Conservation (phyloP, 768 basidiomycete species). For the Podaxis sp. region DNA sequence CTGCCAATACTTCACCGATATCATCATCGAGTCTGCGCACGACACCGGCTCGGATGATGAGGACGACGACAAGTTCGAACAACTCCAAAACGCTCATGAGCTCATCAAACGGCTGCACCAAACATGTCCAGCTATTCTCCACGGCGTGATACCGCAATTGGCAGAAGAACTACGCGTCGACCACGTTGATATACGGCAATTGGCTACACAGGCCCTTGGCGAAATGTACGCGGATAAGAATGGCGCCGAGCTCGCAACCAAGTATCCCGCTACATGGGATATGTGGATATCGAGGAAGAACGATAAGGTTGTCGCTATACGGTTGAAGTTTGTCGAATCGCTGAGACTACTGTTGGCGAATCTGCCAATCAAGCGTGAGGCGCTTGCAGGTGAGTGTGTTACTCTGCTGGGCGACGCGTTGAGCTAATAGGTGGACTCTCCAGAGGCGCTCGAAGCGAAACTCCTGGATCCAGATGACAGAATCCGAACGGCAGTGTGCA, state of each 20-base stretch:
- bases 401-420: background rate
- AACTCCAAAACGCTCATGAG: constrained; percentile 76
- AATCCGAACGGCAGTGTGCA: constrained; percentile 83
- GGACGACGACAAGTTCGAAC: constrained; percentile 61
- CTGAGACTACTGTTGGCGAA: constrained; percentile 58
- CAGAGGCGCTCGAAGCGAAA: constrained; percentile 63
- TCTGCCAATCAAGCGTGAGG: constrained; percentile 64
- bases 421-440: background rate
- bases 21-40: constrained; percentile 61
- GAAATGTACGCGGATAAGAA: constrained; percentile 86
- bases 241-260: constrained; percentile 70
- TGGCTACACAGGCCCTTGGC: constrained; percentile 87
- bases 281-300: constrained; percentile 78
- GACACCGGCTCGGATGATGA: constrained; percentile 33
- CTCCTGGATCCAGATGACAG: constrained; percentile 89
- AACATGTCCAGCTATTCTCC: constrained; percentile 77
- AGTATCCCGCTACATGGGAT: constrained; percentile 84
- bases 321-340: constrained; percentile 78
- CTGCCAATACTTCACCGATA: constrained; percentile 90
- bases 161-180: constrained; percentile 88
- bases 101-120: constrained; percentile 83
- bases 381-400: constrained; percentile 66
- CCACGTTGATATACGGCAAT: constrained; percentile 63
- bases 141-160: constrained; percentile 90
- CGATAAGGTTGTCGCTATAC: constrained; percentile 70